Percentiles rank a stretch among this genome's conserved stretches.
phyloP scores from a whole-genome alignment of 2,329 filamentous ascomycete species.

The Mariannaea sp. region DNA sequence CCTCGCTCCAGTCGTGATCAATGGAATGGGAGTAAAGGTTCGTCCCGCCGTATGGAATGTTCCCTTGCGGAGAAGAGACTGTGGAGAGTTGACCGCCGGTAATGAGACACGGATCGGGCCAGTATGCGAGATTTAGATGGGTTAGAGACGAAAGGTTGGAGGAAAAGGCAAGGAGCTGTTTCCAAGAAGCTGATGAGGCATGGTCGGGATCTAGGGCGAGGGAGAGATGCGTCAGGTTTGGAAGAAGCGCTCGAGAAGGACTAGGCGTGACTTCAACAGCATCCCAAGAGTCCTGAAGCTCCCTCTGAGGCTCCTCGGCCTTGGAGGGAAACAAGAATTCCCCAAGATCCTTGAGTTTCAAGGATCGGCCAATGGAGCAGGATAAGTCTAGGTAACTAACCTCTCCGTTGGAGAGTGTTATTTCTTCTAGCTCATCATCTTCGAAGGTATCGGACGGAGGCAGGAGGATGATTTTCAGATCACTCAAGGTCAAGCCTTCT shows the following conservation, averaged over 20 bases:
- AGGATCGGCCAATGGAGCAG: slow-evolving; percentile 54
- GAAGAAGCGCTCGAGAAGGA: slow-evolving; percentile 51
- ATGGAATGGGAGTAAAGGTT: slow-evolving; percentile 62
- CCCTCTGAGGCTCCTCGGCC: slow-evolving; percentile 23
- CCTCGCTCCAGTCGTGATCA: slow-evolving; percentile 64
- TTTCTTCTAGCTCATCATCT: slow-evolving; percentile 36
- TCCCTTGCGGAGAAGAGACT: slow-evolving; percentile 51
- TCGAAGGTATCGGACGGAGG: slow-evolving; percentile 38
- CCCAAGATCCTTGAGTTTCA: slow-evolving; percentile 57
- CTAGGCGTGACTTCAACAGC: slow-evolving; percentile 41
- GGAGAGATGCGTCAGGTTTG: slow-evolving; percentile 64
- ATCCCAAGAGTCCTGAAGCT: slow-evolving; percentile 61
- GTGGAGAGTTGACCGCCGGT: slow-evolving; percentile 57
- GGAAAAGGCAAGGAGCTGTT: slow-evolving; percentile 60
- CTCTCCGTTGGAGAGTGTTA: slow-evolving; percentile 36
- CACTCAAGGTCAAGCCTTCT: slow-evolving; percentile 55
- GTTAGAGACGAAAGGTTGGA: slow-evolving; percentile 59
- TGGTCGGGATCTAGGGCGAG: slow-evolving; percentile 53
- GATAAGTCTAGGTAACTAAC: slow-evolving; percentile 60
- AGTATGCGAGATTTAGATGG: slow-evolving; percentile 65
- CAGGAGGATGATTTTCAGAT: slow-evolving; percentile 54
- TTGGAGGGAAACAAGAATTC: slow-evolving; percentile 54
- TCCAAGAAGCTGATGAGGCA: slow-evolving; percentile 56
- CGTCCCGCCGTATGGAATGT: slow-evolving; percentile 59
- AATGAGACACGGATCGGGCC: slow-evolving; percentile 64